Evolutionary conservation across 306 rosid genomes (phyloP), one percentile per base, ranked within the genome.

Genomic region (Oemleria cerasiformis): DNA sequence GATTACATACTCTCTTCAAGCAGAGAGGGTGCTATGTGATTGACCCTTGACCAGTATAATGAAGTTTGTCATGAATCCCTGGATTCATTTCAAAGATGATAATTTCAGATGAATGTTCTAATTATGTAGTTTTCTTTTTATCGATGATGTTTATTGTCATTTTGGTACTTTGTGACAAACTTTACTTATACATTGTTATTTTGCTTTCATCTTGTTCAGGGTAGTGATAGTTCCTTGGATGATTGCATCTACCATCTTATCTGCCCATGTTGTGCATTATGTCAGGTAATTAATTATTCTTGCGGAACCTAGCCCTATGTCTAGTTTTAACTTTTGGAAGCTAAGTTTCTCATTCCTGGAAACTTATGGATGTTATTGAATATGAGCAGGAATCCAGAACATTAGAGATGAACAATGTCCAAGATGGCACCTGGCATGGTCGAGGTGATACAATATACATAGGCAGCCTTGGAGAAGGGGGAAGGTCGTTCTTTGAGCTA

Each of bases 341-440:
- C 16, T 23, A 9, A 57, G 34, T 42, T 56, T 72, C n/a, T 13
- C 48, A 57, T 60, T 38, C 39, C 14, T 19, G 44, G 56, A 72
- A 50, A 51, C 75, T 73, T 48, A 67, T 71, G 8, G 14, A 56
- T 50, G 1, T 47, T 75, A 38, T 73, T 63, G 40, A 47, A 47
- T 20, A 57, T 81, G 73, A 70, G 66, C 85, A 94, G 97, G 99
- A 95, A 66, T 88, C 97, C 16, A 87, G 99, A 88, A 95, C 99
- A 60, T 67, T 95, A 63, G 96, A 95, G 81, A 92, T 95, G 82
- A 95, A 95, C 83, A 95, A 95, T 43, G 96, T 95, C 71, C 97
- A 95, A 81, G 95, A 88, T 41, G 99, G 99, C 48, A 92, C 83
- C 60, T 95, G 99, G 99, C 99, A 88, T 13, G 99, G 99, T 53